Evolutionary conservation across 1,284 basidiomycete genomes (phyloP).

Genomic region (Sanghuangporus sanghuang): DNA sequence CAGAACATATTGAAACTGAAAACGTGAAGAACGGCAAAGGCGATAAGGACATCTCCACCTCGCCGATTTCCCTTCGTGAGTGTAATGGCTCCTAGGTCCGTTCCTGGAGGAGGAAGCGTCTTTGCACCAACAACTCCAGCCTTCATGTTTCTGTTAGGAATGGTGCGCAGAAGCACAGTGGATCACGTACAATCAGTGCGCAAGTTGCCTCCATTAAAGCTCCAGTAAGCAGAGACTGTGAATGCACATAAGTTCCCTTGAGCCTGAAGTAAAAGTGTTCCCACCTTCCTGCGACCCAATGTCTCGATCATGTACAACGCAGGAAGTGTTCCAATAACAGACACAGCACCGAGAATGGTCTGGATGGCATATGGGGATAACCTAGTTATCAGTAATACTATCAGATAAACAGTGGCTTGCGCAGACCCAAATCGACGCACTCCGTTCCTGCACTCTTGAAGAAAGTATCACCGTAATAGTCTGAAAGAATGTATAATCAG

Average conservation of each 20-base stretch:
- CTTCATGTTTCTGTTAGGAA: constrained; percentile 25
- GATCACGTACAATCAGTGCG: constrained; percentile 47
- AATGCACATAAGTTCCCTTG: constrained; percentile 1
- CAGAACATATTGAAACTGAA: constrained; percentile 70
- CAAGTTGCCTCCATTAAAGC: constrained; percentile 58
- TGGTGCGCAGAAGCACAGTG: neutral
- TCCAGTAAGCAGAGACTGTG: constrained; percentile 60
- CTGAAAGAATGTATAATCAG: constrained; percentile 27
- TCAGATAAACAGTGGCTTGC: neutral
- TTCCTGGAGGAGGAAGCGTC: constrained; percentile 47
- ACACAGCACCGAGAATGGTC: constrained; percentile 64
- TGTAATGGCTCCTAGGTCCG: constrained; percentile 24
- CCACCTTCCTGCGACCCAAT: constrained; percentile 56
- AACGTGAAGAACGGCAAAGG: constrained; percentile 76
- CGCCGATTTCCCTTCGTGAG: constrained; percentile 51
- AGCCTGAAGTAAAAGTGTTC: constrained; percentile 6
- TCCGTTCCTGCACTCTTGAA: constrained; percentile 70
- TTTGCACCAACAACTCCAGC: constrained; percentile 71
- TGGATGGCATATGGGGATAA: constrained; percentile 72
- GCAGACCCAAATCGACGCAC: constrained; percentile 28
- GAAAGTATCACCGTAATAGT: constrained; percentile 81
- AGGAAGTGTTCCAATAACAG: constrained; percentile 60
- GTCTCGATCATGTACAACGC: constrained; percentile 62
- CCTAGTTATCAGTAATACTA: constrained; percentile 24
- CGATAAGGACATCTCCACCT: constrained; percentile 62